phyloP scores from a whole-genome alignment of 73 alveolate species.

The Paraurostyla sp. region DNA sequence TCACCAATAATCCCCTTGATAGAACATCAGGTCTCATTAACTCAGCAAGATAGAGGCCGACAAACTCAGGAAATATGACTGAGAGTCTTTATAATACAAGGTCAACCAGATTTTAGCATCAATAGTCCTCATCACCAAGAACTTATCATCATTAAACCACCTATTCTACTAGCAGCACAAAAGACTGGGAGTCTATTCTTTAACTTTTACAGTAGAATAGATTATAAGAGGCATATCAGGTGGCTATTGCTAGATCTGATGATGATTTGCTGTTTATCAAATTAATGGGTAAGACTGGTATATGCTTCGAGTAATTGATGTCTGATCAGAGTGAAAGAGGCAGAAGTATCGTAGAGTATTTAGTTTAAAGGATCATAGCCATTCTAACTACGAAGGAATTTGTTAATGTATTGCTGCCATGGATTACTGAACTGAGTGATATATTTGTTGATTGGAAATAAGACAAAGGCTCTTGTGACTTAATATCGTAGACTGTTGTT shows the following conservation, averaged over 20 bases:
- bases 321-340: not conserved
- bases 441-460: constrained; percentile 21
- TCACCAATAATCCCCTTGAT: too few species aligned
- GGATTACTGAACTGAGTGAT: constrained; percentile 53
- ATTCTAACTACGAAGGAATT: constrained; percentile 43
- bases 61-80: too few species aligned
- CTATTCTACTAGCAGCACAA: too few species aligned
- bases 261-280: constrained; percentile 54
- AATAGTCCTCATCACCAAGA: too few species aligned
- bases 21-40: too few species aligned
- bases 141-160: too few species aligned
- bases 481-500: not conserved
- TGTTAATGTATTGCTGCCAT: constrained; percentile 46
- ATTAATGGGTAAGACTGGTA: constrained; percentile 67
- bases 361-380: constrained; percentile 8
- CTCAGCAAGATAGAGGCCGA: too few species aligned
- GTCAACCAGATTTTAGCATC: too few species aligned
- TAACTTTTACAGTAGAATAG: not conserved
- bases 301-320: constrained; percentile 31
- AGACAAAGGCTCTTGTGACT: not conserved
- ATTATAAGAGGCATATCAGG: constrained; percentile 5
- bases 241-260: constrained; percentile 23
- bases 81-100: too few species aligned
- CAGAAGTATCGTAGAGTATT: not conserved
- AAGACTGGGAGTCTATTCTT: not conserved